These are phyloP conservation scores for Aphanomyces stellatus DNA, from an alignment of 352 stramenopile species.

Conservation along the genomic window DNA sequence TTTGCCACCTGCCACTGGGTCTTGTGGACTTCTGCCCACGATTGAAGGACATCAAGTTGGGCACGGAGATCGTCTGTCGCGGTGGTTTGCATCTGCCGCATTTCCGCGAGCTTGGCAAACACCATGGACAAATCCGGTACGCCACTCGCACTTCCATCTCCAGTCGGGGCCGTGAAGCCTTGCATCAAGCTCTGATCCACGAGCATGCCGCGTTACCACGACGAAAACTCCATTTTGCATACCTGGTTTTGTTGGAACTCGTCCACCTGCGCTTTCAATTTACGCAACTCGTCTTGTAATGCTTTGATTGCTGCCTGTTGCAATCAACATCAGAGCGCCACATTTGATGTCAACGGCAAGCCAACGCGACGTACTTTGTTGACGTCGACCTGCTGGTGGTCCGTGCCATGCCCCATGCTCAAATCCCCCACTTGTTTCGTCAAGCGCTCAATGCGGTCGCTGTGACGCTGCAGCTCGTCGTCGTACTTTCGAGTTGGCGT, in stretches of 20 bases:
- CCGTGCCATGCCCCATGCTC: background rate
- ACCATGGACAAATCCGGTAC: conserved; percentile 72
- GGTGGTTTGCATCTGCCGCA: conserved; percentile 49
- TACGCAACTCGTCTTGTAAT: conserved; percentile 33
- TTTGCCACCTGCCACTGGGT: conserved; percentile 43
- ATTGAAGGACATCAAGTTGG: conserved; percentile 34
- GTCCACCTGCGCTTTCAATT: conserved; percentile 41
- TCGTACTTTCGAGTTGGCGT: background rate
- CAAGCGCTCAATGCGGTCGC: background rate
- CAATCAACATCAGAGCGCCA: background rate
- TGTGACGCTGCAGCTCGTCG: background rate
- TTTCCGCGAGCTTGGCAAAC: conserved; percentile 67
- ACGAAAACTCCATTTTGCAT: too few relatives aligned
- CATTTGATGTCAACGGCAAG: too few relatives aligned
- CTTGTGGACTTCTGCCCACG: conserved; percentile 36
- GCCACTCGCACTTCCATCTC: conserved; percentile 19
- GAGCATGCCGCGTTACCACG: too few relatives aligned
- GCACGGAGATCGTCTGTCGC: conserved; percentile 47
- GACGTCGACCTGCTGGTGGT: background rate
- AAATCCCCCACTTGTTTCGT: conserved; percentile 4
- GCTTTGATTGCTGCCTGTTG: conserved; percentile 36
- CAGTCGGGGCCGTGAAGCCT: background rate
- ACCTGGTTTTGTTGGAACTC: conserved; percentile 34
- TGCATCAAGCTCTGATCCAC: conserved; percentile 17
- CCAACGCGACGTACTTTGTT: background rate